These are phyloP conservation scores for Nyctanthes arbortristis DNA, from an alignment of 257 asterid genomes.

Conservation along the genomic window DNA sequence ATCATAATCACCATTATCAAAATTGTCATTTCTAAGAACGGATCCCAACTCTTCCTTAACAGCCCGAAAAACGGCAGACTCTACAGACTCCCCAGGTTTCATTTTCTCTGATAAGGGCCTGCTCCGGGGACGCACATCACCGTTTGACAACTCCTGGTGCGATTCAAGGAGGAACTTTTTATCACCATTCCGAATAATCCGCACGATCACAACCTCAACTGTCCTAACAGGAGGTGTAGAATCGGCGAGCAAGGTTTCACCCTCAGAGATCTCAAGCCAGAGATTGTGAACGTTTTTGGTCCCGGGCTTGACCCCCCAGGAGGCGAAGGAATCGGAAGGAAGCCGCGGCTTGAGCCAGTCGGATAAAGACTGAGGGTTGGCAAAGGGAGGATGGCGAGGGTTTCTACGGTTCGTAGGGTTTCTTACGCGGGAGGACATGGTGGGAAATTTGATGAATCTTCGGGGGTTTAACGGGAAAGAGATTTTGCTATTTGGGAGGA, in stretches of 20 bases:
- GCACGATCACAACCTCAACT: constrained; percentile 74
- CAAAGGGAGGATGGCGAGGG: constrained; percentile 45
- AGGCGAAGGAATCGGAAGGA: constrained; percentile 61
- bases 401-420: constrained; percentile 29
- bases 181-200: constrained; percentile 50
- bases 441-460: constrained; percentile 46
- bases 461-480: constrained; percentile 56
- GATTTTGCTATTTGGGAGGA: constrained; percentile 39
- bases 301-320: constrained; percentile 97
- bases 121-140: constrained; percentile 55
- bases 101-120: constrained; percentile 94
- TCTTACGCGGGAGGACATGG: constrained; percentile 49
- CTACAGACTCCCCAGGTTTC: constrained; percentile 90
- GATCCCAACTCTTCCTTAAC: constrained; percentile 89
- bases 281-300: constrained; percentile 84
- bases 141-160: constrained; percentile 81
- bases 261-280: constrained; percentile 87
- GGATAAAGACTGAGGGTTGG: constrained; percentile 85
- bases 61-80: constrained; percentile 77
- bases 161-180: constrained; percentile 79
- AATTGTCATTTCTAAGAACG: constrained; percentile 16
- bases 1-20: not conserved
- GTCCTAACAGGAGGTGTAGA: constrained; percentile 78
- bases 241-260: constrained; percentile 72
- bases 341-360: constrained; percentile 87